phyloP scores from a whole-genome alignment of 2,329 filamentous ascomycete genomes.

The Phoma sp. region DNA sequence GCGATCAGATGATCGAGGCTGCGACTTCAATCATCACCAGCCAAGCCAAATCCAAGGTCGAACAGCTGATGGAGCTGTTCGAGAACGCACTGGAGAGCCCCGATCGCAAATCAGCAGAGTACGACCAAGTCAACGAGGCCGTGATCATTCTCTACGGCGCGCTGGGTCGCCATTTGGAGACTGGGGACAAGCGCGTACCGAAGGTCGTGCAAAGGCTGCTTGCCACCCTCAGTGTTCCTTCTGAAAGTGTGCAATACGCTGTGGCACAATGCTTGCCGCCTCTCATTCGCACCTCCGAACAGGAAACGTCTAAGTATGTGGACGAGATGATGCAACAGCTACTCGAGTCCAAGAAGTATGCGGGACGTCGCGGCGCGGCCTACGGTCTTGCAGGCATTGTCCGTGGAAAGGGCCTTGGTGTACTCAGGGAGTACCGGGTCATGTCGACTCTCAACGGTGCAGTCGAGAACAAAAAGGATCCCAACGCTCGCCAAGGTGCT shows the following conservation, averaged over 20 bases:
- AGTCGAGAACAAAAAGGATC: conserved; percentile 93
- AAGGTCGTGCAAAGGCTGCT: conserved; percentile 86
- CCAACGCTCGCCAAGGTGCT: conserved; percentile 85
- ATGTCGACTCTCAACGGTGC: conserved; percentile 80
- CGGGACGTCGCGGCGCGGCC: conserved; percentile 88
- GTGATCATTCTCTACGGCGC: conserved; percentile 98
- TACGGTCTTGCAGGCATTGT: conserved; percentile 94
- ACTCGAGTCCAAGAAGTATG: conserved; percentile 88
- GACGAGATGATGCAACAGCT: conserved; percentile 80
- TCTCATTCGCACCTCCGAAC: conserved; percentile 78
- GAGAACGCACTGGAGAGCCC: conserved; percentile 86
- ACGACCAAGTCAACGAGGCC: conserved; percentile 93
- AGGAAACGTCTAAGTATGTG: conserved; percentile 81
- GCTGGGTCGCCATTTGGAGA: conserved; percentile 81
- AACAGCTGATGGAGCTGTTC: conserved; percentile 90
- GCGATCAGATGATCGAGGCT: conserved; percentile 90
- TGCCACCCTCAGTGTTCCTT: conserved; percentile 88
- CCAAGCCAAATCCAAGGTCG: conserved; percentile 81
- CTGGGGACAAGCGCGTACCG: conserved; percentile 85
- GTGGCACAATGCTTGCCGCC: conserved; percentile 93
- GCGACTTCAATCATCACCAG: conserved; percentile 80
- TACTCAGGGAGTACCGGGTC: conserved; percentile 84
- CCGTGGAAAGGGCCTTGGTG: conserved; percentile 81
- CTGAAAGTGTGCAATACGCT: conserved; percentile 95
- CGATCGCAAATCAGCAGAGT: conserved; percentile 78